A percentile compares a stretch with the other conserved stretches of the same genome.
These are phyloP conservation scores for Quercus bicolor DNA, from an alignment of 306 rosid genomes.

Conservation along the genomic window DNA sequence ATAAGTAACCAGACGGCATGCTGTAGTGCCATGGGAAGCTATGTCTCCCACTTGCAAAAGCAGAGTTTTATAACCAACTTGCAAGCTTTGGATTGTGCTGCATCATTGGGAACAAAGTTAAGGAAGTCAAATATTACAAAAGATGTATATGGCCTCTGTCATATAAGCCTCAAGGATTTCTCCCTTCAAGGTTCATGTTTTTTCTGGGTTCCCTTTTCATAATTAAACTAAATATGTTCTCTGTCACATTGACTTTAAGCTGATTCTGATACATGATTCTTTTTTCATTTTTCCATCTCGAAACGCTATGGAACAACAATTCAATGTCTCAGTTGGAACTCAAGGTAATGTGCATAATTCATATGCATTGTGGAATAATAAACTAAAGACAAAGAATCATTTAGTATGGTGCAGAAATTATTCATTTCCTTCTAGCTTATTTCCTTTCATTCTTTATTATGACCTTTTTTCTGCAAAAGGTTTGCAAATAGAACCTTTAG, in stretches of 20 bases:
- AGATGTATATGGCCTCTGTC: constrained; percentile 79
- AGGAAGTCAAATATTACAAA: constrained; percentile 52
- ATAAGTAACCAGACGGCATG: constrained; percentile 65
- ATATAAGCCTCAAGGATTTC: constrained; percentile 84
- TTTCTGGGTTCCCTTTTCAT: constrained; percentile 13
- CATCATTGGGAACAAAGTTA: constrained; percentile 73
- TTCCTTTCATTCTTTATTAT: not conserved
- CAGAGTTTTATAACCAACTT: constrained; percentile 92
- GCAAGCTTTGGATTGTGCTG: constrained; percentile 95
- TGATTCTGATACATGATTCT: constrained; percentile 32
- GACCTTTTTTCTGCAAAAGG: not conserved
- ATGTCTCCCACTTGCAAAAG: constrained; percentile 90
- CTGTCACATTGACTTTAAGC: constrained; percentile 13
- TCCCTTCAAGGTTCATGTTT: constrained; percentile 83
- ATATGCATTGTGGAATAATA: not conserved
- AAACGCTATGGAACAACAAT: constrained; percentile 36
- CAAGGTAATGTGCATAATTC: constrained; percentile 57
- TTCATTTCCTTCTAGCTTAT: not conserved
- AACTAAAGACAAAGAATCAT: not conserved
- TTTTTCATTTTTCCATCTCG: constrained; percentile 20
- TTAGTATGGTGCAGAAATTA: not conserved
- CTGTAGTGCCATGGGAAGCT: constrained; percentile 79
- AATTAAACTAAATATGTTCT: constrained; percentile 4
- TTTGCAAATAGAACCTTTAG: not conserved
- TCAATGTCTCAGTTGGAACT: constrained; percentile 65